phyloP scores from a whole-genome alignment of 2,329 filamentous ascomycete genomes.

The Calonectria ilicicola region DNA sequence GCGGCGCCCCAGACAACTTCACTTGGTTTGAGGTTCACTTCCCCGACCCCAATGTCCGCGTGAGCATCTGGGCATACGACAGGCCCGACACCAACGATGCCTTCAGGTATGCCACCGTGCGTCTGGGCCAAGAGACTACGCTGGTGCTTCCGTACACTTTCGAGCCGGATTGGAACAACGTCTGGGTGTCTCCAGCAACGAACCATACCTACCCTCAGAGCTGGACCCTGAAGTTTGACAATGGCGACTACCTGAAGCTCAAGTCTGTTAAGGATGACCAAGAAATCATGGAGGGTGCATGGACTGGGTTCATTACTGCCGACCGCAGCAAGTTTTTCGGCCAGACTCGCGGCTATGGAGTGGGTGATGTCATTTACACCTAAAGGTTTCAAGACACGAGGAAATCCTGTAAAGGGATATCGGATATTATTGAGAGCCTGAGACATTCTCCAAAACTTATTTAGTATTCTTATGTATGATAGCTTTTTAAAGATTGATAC shows the following conservation, averaged over 20 bases:
- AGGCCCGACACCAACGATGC: constrained; percentile 5
- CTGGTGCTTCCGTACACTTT: constrained; percentile 6
- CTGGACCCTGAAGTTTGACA: constrained; percentile 12
- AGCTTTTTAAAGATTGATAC: neutral
- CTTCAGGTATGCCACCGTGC: constrained; percentile 9
- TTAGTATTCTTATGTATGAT: neutral
- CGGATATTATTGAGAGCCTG: too few species aligned
- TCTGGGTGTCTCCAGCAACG: neutral
- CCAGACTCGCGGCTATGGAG: constrained; percentile 7
- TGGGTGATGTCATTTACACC: neutral
- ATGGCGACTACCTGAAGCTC: constrained; percentile 2
- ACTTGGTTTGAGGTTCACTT: constrained; percentile 16
- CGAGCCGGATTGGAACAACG: neutral
- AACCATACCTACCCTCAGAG: constrained; percentile 4
- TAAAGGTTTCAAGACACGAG: neutral
- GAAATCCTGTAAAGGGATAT: neutral
- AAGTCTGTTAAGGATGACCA: neutral
- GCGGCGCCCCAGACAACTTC: neutral
- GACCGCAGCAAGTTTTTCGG: neutral
- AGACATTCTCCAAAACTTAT: neutral
- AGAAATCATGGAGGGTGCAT: neutral
- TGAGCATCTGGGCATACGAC: constrained; percentile 17
- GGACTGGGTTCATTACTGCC: constrained; percentile 6
- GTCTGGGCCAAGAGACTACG: constrained; percentile 8
- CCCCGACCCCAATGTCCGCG: constrained; percentile 7